Base-by-base conservation (phyloP, 2,329 filamentous ascomycete genomes). In the Rutstroemia sp. region DNA sequence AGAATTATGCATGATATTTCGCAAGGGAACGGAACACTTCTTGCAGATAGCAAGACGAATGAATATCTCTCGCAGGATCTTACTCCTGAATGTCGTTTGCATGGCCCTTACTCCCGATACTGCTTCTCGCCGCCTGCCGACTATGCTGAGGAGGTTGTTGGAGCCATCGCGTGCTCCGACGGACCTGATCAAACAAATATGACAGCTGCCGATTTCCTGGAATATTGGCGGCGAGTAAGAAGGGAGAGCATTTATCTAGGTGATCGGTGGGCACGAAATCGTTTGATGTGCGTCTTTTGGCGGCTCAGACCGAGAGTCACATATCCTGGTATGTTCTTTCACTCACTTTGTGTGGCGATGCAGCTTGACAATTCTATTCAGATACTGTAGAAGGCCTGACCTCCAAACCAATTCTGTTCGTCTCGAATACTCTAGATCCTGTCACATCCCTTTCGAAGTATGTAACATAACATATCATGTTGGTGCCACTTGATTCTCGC, bases 391-490 rank as follows among this genome's bases (percentile, higher is more conserved):
- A 23, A 49, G 30, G 16, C n/a, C 19, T 30, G 30, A 72, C 68
- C 19, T 64, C 69, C 3, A 72, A 71, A 56, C 71, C 72, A 18
- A 66, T 73, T 37, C 62, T 74, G 5, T 72, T 74, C 56, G 41
- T 71, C 39, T 71, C 71, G 47, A 74, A 72, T 30, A 73, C 70
- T 5, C 59, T 67, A 27, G 72, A 74, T 58, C 70, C 70, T 16
- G 60, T 74, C 18, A 70, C 72, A 9, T 71, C 71, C 16, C 59
- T 73, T 18, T 37, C 53, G 2, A 63, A 63, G 30, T 49, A 38
- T 14, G 8, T 23, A 23, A 23, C 7, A 14, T 23, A 23, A 23
- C 7, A 14, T 4, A 37, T 49, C 14, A 2, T 38, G 18, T 4
- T 38, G 5, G 27, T 23, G 10, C 25, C 16, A 23, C 18, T 12